Evolutionary conservation across 495 filamentous ascomycete species (phyloP).

Genomic region (Copromyces sp.): DNA sequence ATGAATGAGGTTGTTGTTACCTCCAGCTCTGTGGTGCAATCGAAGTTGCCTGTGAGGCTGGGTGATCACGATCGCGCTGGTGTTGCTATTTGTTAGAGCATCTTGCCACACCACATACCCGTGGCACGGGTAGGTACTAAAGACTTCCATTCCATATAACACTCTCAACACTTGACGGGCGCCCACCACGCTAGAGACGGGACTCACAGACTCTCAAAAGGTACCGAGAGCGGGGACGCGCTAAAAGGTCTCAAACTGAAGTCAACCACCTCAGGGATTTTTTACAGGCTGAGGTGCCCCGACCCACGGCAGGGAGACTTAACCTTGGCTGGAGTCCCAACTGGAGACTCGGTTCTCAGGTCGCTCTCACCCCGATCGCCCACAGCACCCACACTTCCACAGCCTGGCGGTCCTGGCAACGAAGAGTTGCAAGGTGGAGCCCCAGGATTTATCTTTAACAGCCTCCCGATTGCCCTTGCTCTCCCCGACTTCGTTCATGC

Average conservation of each 20-base stretch:
- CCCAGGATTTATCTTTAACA: conserved; percentile 25
- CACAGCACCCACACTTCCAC: not conserved
- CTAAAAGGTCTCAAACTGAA: not conserved
- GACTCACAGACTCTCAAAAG: not conserved
- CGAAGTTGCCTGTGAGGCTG: not conserved
- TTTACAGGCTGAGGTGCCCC: not conserved
- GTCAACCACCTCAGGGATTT: not conserved
- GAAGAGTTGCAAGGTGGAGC: conserved; percentile 15
- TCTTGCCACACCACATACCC: not conserved
- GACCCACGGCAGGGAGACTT: not conserved
- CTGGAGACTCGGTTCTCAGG: not conserved
- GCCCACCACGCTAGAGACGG: not conserved
- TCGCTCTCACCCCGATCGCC: not conserved
- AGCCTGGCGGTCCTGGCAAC: not conserved
- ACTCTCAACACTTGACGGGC: not conserved
- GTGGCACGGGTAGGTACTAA: not conserved
- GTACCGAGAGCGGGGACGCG: not conserved
- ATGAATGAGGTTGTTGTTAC: not conserved
- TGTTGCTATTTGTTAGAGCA: not conserved
- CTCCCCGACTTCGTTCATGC: conserved; percentile 15
- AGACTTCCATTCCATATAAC: not conserved
- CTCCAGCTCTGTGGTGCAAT: not conserved
- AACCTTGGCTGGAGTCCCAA: not conserved
- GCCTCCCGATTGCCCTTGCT: conserved; percentile 4
- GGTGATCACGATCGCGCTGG: not conserved